A percentile compares a stretch with the other conserved stretches of the same genome.
These are phyloP conservation scores for Fusarium odoratissimum DNA, from an alignment of 2,329 filamentous ascomycete species.

Conservation along the genomic window DNA sequence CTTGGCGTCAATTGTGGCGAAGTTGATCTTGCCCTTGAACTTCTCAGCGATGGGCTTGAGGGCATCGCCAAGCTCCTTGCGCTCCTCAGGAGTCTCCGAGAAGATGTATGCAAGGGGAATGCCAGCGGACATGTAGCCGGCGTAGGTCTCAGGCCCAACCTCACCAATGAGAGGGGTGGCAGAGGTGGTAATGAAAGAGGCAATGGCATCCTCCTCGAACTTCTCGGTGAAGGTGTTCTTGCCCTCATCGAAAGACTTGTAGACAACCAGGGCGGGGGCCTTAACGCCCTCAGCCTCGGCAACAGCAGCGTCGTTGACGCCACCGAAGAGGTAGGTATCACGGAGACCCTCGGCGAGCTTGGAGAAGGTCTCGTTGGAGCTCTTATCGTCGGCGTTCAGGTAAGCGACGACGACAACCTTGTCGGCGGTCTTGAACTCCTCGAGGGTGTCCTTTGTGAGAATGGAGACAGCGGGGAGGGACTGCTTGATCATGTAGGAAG, in stretches of 20 bases:
- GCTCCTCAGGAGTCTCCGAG: conserved; percentile 90
- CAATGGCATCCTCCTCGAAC: conserved; percentile 84
- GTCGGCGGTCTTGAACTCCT: conserved; percentile 97
- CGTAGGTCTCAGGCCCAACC: conserved; percentile 96
- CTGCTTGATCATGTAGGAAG: conserved; percentile 98
- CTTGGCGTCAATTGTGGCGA: conserved; percentile 96
- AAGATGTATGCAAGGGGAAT: conserved; percentile 98
- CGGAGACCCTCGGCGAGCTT: conserved; percentile 79
- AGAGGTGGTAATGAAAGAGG: conserved; percentile 83
- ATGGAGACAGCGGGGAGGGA: conserved; percentile 90
- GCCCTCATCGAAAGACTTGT: conserved; percentile 98
- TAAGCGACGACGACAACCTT: conserved; percentile 96
- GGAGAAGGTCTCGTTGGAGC: conserved; percentile 86
- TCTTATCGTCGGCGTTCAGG: conserved; percentile 83
- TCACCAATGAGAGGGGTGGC: conserved; percentile 93
- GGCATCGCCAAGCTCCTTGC: conserved; percentile 77
- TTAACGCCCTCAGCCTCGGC: conserved; percentile 92
- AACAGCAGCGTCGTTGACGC: conserved; percentile 82
- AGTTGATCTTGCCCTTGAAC: conserved; percentile 95
- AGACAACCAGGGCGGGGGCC: conserved; percentile 88
- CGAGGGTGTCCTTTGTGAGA: conserved; percentile 83
- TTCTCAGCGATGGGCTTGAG: conserved; percentile 91
- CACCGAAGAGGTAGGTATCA: conserved; percentile 93
- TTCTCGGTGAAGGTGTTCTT: conserved; percentile 84
- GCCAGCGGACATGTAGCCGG: conserved; percentile 91